Base-by-base conservation (phyloP, 768 basidiomycete genomes). In the Rhizopogon rudus region DNA sequence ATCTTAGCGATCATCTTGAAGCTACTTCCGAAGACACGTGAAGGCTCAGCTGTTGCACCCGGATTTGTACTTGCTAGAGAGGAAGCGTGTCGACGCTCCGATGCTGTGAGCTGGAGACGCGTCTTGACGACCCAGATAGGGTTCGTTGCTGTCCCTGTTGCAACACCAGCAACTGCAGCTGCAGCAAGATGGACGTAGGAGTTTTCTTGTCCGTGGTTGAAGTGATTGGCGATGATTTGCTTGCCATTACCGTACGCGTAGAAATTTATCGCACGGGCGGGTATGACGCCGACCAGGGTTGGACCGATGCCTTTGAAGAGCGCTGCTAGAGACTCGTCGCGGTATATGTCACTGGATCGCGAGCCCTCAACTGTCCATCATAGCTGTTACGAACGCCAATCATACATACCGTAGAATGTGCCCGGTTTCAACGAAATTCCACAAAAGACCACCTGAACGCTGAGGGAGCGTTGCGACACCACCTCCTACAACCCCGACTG, bases 91-190 rank as follows among this genome's bases (percentile, higher is more conserved):
- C 57, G 66, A 1, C 60, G 67, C 37, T 67, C 65, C 17, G 66
- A 67, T n/a, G 76, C 70, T 3, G 72, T 74, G 14, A 99, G 82
- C 66, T 99, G 97, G 52, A 99, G 64, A 6, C 96, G 86, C 43
- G 97, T 99, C 71, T 98, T 99, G 57, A 99, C 93, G 45, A 99
- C 97, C 97, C 97, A 99, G 25, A 99, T 96, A 0, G 97, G 97
- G 69, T 99, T 99, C 20, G 97, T 98, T 10, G 84, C 92, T 0
- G 92, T 87, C 5, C 94, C 83, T 0, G 97, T 99, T 33, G 78
- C 76, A 60, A 98, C 75, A 0, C 96, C 95, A 1, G 96, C 96
- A 9, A 85, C 65, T 0, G 91, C 88, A 1, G 95, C 97, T 0
- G 96, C 90, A 1, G 76, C 58, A 22, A 98, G 84, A 68, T 98